Evolutionary conservation across 164 flowering plant genomes (phyloP), one percentile per base, ranked within the genome.

Genomic region (Chimonanthus praecox): DNA sequence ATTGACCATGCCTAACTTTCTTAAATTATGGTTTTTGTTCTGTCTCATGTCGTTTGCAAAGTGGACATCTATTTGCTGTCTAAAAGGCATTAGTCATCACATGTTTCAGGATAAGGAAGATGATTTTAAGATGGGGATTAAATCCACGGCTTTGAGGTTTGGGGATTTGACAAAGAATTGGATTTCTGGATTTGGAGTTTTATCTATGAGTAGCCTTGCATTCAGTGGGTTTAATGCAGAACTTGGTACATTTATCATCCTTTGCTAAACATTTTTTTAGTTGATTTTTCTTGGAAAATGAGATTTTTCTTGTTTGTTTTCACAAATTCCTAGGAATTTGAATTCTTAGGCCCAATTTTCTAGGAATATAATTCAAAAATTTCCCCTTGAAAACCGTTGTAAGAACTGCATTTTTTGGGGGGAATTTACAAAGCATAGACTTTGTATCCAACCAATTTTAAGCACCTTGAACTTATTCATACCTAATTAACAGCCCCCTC

Each of bases 121-220:
- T 78, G 99, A 96, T 78, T n/a, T 90, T 78, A 90, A 84, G 81
- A 98, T 93, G 71, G 99, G 99, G 70, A 95, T 96, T 64, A 96
- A 90, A 84, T 96, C 99, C 47, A 96, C 97, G 18, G 98, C 99
- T 54, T 85, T 96, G 85, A 88, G 92, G 82, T 92, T 95, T 84
- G 98, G 97, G 46, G 89, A 87, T 81, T 82, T 80, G 58, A 86
- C 98, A 47, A 96, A 86, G 87, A 73, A 78, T 70, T 96, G 99
- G 98, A 71, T 89, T 76, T 71, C 83, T 73, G 92, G 88, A 46
- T 93, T 93, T 85, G 94, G 94, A 72, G 64, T 84, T 78, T 88
- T 88, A 49, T 90, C 88, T 77, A 85, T 92, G 61, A 78, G 91
- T 77, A 80, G 86, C 82, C 95, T 96, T 78, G 87, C 88, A 64